Evolutionary conservation across 305 asterid species (phyloP).

Genomic region (Solanum hybrid): DNA sequence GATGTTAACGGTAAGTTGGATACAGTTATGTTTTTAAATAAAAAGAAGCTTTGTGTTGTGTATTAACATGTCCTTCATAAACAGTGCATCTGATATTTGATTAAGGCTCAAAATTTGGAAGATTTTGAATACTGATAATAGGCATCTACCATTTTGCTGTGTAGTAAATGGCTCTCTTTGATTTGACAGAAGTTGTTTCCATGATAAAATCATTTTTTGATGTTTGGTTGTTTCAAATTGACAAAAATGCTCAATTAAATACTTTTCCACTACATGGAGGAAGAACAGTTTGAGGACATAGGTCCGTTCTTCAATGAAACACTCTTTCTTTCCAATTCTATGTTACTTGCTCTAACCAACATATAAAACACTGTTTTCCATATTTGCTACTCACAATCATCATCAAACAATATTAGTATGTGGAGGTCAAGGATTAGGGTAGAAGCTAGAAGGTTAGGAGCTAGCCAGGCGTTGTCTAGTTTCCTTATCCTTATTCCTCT

Average conservation of each 20-base stretch:
- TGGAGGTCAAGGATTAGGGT: no score
- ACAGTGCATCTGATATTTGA: neutral
- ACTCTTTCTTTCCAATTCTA: neutral
- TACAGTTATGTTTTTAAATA: neutral
- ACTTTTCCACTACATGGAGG: neutral
- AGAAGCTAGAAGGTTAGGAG: no score
- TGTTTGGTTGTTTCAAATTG: neutral
- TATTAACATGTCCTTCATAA: neutral
- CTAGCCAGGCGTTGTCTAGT: no score
- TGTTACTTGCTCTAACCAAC: no score
- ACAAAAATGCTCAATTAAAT: neutral
- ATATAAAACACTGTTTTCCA: neutral
- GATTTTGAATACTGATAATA: neutral
- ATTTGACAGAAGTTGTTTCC: neutral
- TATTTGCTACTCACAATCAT: neutral
- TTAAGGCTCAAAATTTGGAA: neutral
- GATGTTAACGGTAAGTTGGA: conserved; percentile 73
- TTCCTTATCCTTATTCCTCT: no score
- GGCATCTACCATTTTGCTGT: neutral
- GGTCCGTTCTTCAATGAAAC: neutral
- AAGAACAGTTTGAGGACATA: neutral
- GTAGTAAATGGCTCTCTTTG: neutral
- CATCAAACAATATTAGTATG: no score
- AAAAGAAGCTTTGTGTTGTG: neutral
- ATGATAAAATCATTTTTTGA: neutral